These are phyloP conservation scores for Backusella liffmaniae DNA, from an alignment of 192 early-diverging fungal species.

Conservation along the genomic window DNA sequence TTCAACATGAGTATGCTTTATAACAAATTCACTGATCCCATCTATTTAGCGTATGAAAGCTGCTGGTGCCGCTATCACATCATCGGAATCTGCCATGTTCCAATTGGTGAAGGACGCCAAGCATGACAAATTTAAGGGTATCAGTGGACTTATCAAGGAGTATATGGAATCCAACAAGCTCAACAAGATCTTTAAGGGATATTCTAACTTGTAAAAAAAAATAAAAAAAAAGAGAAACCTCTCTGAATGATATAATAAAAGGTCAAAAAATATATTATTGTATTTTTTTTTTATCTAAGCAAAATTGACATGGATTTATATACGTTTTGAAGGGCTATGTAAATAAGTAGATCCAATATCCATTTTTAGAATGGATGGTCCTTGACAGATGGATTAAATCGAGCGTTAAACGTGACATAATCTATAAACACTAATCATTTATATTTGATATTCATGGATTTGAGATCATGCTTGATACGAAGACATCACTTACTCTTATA, in stretches of 20 bases:
- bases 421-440: too few species aligned
- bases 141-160: slow-evolving; percentile 86
- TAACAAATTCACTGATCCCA: not conserved
- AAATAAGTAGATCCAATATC: too few species aligned
- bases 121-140: slow-evolving; percentile 73
- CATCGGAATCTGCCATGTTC: slow-evolving; percentile 75
- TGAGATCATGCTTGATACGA: too few species aligned
- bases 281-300: too few species aligned
- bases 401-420: too few species aligned
- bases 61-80: slow-evolving; percentile 73
- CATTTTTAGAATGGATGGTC: not conserved
- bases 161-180: slow-evolving; percentile 61
- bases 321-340: too few species aligned
- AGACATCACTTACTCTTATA: too few species aligned
- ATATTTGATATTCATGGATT: too few species aligned
- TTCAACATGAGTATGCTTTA: not conserved
- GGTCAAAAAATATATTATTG: too few species aligned
- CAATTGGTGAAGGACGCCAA: slow-evolving; percentile 63
- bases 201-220: not conserved
- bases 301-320: too few species aligned
- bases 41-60: slow-evolving; percentile 44
- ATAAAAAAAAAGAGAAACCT: too few species aligned
- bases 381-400: not conserved
- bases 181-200: slow-evolving; percentile 54
- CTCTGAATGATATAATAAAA: too few species aligned